Percentiles rank a stretch among this genome's conserved stretches.
phyloP scores from a whole-genome alignment of 805 yeast species.

The Sugiyamaella mastotermitis region DNA sequence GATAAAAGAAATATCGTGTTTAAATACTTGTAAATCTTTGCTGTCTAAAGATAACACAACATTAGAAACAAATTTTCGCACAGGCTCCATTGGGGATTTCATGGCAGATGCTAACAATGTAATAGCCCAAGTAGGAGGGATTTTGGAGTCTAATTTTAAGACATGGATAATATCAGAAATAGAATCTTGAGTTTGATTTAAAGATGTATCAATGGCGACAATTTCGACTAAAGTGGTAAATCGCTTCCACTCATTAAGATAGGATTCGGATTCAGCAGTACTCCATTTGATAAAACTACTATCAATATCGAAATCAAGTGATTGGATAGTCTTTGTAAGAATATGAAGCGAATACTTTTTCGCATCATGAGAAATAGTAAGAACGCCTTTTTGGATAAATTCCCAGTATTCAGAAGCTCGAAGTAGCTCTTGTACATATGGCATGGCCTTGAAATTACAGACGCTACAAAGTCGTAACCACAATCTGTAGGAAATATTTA shows the following conservation, averaged over 20 bases:
- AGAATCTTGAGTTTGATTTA: slow-evolving; percentile 82
- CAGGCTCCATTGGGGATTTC: slow-evolving; percentile 70
- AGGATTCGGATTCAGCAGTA: slow-evolving; percentile 21
- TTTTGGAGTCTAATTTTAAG: slow-evolving; percentile 40
- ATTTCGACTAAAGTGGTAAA: slow-evolving; percentile 73
- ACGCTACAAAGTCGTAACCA: too few species aligned
- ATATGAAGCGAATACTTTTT: slow-evolving; percentile 65
- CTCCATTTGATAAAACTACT: slow-evolving; percentile 43
- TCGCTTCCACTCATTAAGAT: slow-evolving; percentile 59
- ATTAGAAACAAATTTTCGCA: slow-evolving; percentile 55
- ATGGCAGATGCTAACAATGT: slow-evolving; percentile 71
- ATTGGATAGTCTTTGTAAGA: slow-evolving; percentile 52
- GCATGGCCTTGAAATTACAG: too few species aligned
- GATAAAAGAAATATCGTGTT: slow-evolving; percentile 37
- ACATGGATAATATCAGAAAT: slow-evolving; percentile 52
- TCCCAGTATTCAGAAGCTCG: slow-evolving; percentile 45
- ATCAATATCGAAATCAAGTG: slow-evolving; percentile 26
- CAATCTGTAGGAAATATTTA: too few species aligned
- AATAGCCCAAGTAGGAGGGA: slow-evolving; percentile 68
- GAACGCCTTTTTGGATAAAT: slow-evolving; percentile 49
- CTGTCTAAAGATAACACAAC: slow-evolving; percentile 48
- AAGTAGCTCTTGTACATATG: too few species aligned
- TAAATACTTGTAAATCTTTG: slow-evolving; percentile 41
- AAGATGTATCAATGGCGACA: slow-evolving; percentile 74
- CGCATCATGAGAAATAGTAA: slow-evolving; percentile 54